Evolutionary conservation across 2,329 filamentous ascomycete genomes (phyloP).

Genomic region (Claviceps sp.): DNA sequence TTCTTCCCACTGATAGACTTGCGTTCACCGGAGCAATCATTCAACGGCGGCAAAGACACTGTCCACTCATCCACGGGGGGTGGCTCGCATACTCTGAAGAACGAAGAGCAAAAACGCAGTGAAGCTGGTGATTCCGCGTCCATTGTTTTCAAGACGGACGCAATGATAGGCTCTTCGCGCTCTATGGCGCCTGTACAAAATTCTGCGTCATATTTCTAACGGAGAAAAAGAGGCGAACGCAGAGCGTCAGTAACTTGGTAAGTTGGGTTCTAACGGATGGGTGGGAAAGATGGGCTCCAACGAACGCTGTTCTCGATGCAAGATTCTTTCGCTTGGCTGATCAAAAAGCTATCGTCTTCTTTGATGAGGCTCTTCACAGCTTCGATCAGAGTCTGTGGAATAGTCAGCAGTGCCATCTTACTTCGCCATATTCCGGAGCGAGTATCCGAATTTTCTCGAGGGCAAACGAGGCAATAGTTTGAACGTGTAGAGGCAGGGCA

Average conservation of each 20-base stretch:
- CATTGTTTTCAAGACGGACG: slow-evolving; percentile 32
- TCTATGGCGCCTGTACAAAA: slow-evolving; percentile 38
- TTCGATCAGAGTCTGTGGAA: background rate
- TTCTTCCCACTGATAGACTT: slow-evolving; percentile 27
- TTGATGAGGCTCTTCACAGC: slow-evolving; percentile 28
- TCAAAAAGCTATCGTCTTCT: slow-evolving; percentile 26
- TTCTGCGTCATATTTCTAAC: slow-evolving; percentile 34
- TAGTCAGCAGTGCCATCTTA: background rate
- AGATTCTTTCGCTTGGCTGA: slow-evolving; percentile 13
- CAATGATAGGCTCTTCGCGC: slow-evolving; percentile 37
- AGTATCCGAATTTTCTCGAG: background rate
- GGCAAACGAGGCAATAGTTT: background rate
- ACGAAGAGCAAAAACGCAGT: slow-evolving; percentile 35
- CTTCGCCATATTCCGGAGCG: background rate
- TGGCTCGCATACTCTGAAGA: slow-evolving; percentile 37
- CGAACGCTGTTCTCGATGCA: slow-evolving; percentile 16
- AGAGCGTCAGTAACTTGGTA: background rate
- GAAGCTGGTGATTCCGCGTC: slow-evolving; percentile 34
- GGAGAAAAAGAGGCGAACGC: background rate
- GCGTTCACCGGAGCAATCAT: slow-evolving; percentile 14
- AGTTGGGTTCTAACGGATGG: no score
- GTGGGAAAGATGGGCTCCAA: background rate
- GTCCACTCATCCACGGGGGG: slow-evolving; percentile 29
- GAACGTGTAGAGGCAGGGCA: background rate
- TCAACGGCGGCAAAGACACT: slow-evolving; percentile 29